A percentile compares a stretch with the other conserved stretches of the same genome.
These are phyloP conservation scores for Hyaloperonospora arabidopsidis DNA, from an alignment of 352 stramenopile genomes.

Conservation along the genomic window DNA sequence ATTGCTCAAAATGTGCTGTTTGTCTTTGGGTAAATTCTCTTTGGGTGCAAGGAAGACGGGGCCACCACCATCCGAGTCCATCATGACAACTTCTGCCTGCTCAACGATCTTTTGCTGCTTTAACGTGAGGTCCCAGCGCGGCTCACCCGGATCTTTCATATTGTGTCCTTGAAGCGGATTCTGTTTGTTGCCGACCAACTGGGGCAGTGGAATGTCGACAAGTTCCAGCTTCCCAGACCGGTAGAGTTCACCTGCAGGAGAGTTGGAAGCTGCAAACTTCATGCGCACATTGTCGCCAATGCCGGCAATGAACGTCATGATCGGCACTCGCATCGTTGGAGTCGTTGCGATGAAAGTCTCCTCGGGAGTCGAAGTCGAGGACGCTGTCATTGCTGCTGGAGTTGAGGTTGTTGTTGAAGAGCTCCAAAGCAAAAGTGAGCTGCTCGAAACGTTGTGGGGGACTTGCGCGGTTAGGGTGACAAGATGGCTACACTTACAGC, in stretches of 20 bases:
- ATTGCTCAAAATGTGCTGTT: constrained; percentile 30
- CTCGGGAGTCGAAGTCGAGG: background rate
- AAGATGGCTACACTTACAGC: too few relatives aligned
- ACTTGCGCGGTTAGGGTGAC: too few relatives aligned
- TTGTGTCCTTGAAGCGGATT: constrained; percentile 28
- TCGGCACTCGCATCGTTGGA: constrained; percentile 19
- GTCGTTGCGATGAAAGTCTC: background rate
- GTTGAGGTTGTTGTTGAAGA: too few relatives aligned
- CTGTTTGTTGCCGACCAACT: constrained; percentile 28
- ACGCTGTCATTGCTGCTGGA: too few relatives aligned
- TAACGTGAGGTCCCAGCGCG: constrained; percentile 22
- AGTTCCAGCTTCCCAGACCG: constrained; percentile 25
- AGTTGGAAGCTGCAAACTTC: constrained; percentile 19
- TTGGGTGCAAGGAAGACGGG: constrained; percentile 32
- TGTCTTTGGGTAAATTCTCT: constrained; percentile 21
- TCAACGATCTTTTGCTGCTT: constrained; percentile 26
- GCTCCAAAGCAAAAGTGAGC: too few relatives aligned
- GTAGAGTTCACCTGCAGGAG: constrained; percentile 22
- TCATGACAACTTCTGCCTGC: constrained; percentile 27
- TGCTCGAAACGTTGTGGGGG: too few relatives aligned
- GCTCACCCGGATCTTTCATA: constrained; percentile 14
- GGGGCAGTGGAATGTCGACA: constrained; percentile 27
- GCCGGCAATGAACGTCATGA: constrained; percentile 31
- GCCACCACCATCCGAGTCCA: constrained; percentile 38
- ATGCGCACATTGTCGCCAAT: constrained; percentile 27